Evolutionary conservation across 352 stramenopile species (phyloP).

Genomic region (Thalassiosira sp.): DNA sequence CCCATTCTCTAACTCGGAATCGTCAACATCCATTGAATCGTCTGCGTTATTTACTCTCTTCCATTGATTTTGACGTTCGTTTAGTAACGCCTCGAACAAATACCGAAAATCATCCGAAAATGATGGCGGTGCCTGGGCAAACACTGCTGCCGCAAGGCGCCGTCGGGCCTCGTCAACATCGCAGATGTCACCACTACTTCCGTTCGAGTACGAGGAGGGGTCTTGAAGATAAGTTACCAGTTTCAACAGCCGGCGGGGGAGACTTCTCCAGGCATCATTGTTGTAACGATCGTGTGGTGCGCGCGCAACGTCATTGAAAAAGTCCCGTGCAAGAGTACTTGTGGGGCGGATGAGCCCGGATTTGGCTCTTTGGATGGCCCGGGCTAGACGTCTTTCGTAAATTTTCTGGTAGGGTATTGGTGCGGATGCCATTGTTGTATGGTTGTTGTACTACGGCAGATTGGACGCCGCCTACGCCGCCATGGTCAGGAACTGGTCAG

Average conservation of each 20-base stretch:
- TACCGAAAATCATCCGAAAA: slow-evolving; percentile 54
- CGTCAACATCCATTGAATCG: slow-evolving; percentile 37
- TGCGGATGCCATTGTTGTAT: not conserved
- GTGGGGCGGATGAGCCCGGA: not conserved
- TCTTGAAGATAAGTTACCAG: slow-evolving; percentile 28
- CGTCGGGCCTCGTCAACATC: slow-evolving; percentile 2
- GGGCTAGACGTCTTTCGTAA: slow-evolving; percentile 15
- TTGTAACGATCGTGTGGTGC: not conserved
- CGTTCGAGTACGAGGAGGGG: slow-evolving; percentile 5
- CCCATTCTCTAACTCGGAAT: slow-evolving; percentile 5
- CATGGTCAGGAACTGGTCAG: no score
- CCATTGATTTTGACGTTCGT: slow-evolving; percentile 39
- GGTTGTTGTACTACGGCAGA: no score
- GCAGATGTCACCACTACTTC: not conserved
- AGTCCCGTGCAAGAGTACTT: slow-evolving; percentile 23
- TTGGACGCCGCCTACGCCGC: no score
- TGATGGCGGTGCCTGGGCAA: slow-evolving; percentile 34
- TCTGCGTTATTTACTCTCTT: slow-evolving; percentile 17
- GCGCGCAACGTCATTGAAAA: not conserved
- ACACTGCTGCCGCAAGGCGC: slow-evolving; percentile 52
- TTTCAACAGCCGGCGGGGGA: slow-evolving; percentile 17
- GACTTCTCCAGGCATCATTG: slow-evolving; percentile 6
- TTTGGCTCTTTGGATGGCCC: slow-evolving; percentile 14
- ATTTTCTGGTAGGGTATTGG: slow-evolving; percentile 9
- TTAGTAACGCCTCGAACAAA: slow-evolving; percentile 51